Base-by-base conservation (phyloP, 2,329 filamentous ascomycete genomes). In the Apiospora phragmitis region DNA sequence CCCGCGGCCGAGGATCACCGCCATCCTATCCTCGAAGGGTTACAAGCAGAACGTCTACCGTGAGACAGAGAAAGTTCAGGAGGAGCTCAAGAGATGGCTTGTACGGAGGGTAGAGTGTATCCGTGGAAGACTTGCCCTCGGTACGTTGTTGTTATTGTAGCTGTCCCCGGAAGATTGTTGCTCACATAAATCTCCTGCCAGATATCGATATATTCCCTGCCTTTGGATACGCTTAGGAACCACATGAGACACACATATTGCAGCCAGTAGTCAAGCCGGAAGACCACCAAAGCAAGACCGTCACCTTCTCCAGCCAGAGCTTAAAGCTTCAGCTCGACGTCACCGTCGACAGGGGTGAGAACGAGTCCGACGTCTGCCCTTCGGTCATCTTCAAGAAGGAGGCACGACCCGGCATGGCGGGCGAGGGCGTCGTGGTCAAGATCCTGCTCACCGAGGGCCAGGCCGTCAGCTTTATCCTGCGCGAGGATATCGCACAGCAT, bases 61-160 rank as follows among this genome's bases (percentile, higher is more conserved):
- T 9, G 88, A 90, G 76, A 83, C 85, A 3, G 84, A 81, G 45
- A 82, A 77, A 55, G 87, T 90, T 16, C 87, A 87, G 72, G 87
- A 89, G 73, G 88, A 90, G 77, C 83, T 94, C 72, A 92, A 92
- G 83, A 88, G 88, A 77, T 92, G 90, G 91, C 82, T 94, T 35
- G 88, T 94, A 26, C 85, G 92, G 67, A 87, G 92, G 69, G 88
- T 93, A 1, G 92, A 94, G 78, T 94, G 92, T 75, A 90, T 93
- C 74, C 88, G 92, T 62, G 92, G 92, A 21, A 81, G 82, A 1
- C 84, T 94, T 77, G 86, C 89, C 66, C 81, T 94, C 32, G 86
- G 87, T 89, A 75, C 66, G 78, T 24, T 4, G 1, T 47, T 32
- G 26, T 47, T 45, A 11, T 35, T 38, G 24, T 62, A 24, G 24